These are phyloP conservation scores for Macrocybe gigantea DNA, from an alignment of 768 basidiomycete species.

Conservation along the genomic window DNA sequence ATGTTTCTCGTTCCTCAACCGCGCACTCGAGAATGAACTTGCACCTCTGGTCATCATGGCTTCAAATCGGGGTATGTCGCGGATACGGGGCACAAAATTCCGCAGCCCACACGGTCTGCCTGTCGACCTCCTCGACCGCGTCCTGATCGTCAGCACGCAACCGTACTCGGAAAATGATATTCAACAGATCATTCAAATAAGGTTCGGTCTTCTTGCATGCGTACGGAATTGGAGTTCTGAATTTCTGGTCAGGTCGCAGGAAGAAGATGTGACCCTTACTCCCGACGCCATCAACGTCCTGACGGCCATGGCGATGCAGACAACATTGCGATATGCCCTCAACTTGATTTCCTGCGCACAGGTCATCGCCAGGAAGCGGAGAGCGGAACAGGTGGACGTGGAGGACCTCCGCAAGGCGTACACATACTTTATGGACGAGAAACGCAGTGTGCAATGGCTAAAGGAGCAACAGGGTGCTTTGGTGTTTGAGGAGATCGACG, in stretches of 20 bases:
- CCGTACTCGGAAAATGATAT: constrained; percentile 82
- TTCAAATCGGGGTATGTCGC: constrained; percentile 90
- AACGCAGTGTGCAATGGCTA: constrained; percentile 86
- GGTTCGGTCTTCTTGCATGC: constrained; percentile 39
- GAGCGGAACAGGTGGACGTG: constrained; percentile 73
- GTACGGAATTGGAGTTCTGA: constrained; percentile 1
- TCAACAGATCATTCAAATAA: constrained; percentile 86
- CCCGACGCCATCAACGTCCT: constrained; percentile 72
- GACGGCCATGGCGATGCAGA: constrained; percentile 82
- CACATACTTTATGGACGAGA: constrained; percentile 89
- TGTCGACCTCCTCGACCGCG: constrained; percentile 89
- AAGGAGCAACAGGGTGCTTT: constrained; percentile 76
- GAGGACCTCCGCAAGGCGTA: constrained; percentile 84
- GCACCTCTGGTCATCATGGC: constrained; percentile 98
- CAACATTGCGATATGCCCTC: constrained; percentile 89
- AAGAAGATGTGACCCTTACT: constrained; percentile 88
- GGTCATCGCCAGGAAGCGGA: constrained; percentile 79
- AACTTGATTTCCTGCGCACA: constrained; percentile 93
- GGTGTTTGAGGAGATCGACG: constrained; percentile 64
- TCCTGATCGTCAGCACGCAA: constrained; percentile 92
- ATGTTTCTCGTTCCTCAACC: constrained; percentile 97
- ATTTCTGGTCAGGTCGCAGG: constrained; percentile 61
- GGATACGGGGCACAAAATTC: constrained; percentile 94
- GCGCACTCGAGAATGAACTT: constrained; percentile 89
- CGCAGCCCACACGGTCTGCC: constrained; percentile 93